Percentiles rank a stretch among this genome's conserved stretches.
Evolutionary conservation across 108 stramenopile species (phyloP).

Genomic region (Fistulifera solaris): DNA sequence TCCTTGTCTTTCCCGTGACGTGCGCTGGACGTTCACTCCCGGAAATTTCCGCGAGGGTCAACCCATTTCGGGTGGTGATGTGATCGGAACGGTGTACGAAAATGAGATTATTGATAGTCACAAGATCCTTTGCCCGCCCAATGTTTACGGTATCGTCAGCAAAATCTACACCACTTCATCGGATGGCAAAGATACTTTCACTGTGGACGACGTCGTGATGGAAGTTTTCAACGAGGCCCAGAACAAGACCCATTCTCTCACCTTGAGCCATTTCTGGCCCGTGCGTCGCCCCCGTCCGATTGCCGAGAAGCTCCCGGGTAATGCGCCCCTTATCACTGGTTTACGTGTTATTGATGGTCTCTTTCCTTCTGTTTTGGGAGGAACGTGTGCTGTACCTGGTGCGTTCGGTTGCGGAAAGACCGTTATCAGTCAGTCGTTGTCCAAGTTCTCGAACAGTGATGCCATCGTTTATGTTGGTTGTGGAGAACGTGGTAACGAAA

Average conservation of each 20-base stretch:
- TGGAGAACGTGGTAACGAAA: slow-evolving; percentile 98
- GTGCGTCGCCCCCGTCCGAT: slow-evolving; percentile 98
- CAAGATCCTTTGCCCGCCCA: slow-evolving; percentile 97
- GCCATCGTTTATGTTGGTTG: slow-evolving; percentile 93
- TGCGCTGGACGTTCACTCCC: slow-evolving; percentile 92
- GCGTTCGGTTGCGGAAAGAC: slow-evolving; percentile 99
- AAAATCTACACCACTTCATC: slow-evolving; percentile 92
- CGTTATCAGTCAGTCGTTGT: slow-evolving; percentile 96
- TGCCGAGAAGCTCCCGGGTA: slow-evolving; percentile 96
- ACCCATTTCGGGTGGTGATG: slow-evolving; percentile 89
- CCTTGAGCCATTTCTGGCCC: slow-evolving; percentile 97
- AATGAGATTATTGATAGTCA: slow-evolving; percentile 97
- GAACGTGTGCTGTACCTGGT: slow-evolving; percentile 98
- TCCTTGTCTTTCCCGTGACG: slow-evolving; percentile 83
- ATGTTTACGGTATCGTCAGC: slow-evolving; percentile 93
- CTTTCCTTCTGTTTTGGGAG: slow-evolving; percentile 98
- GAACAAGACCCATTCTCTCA: slow-evolving; percentile 79
- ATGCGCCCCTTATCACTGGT: slow-evolving; percentile 95
- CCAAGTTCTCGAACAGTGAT: slow-evolving; percentile 98
- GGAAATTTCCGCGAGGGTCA: slow-evolving; percentile 85
- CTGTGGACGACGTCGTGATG: slow-evolving; percentile 94
- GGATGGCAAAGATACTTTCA: slow-evolving; percentile 89
- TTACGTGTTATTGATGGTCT: slow-evolving; percentile 98
- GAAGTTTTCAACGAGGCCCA: slow-evolving; percentile 93
- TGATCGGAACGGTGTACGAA: slow-evolving; percentile 94